A percentile compares a stretch with the other conserved stretches of the same genome.
phyloP scores from a whole-genome alignment of 495 filamentous ascomycete species.

The Haplographium delicatum region DNA sequence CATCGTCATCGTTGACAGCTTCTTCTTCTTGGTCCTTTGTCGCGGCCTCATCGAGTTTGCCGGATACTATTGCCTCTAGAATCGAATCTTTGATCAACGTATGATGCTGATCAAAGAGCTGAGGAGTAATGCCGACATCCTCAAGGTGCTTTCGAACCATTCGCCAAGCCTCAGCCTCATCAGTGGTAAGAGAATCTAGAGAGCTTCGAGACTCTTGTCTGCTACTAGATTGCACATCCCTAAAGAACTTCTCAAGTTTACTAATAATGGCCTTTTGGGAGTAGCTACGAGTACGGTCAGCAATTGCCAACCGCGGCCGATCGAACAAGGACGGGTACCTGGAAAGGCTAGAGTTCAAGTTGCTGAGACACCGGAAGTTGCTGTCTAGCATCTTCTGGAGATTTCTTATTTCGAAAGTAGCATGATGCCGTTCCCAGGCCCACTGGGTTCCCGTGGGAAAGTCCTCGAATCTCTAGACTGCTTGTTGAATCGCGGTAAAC shows the following conservation, averaged over 20 bases:
- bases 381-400: too few relatives aligned
- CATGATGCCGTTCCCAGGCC: too few relatives aligned
- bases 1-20: too few relatives aligned
- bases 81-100: background rate
- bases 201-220: background rate
- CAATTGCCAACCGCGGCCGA: background rate
- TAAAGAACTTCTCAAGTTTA: background rate
- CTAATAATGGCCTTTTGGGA: background rate
- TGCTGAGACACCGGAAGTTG: background rate
- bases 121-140: background rate
- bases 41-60: too few relatives aligned
- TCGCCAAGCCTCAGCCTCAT: background rate
- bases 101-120: background rate
- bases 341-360: background rate
- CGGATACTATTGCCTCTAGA: too few relatives aligned
- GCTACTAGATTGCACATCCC: background rate
- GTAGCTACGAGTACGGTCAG: background rate
- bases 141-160: background rate
- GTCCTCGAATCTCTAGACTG: too few relatives aligned
- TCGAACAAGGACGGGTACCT: background rate
- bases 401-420: too few relatives aligned
- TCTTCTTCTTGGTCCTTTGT: too few relatives aligned
- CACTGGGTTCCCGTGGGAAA: too few relatives aligned
- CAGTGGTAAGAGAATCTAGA: background rate
- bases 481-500: background rate